Evolutionary conservation across 805 yeast species (phyloP).

Genomic region (Schizosaccharomyces cryophilus): DNA sequence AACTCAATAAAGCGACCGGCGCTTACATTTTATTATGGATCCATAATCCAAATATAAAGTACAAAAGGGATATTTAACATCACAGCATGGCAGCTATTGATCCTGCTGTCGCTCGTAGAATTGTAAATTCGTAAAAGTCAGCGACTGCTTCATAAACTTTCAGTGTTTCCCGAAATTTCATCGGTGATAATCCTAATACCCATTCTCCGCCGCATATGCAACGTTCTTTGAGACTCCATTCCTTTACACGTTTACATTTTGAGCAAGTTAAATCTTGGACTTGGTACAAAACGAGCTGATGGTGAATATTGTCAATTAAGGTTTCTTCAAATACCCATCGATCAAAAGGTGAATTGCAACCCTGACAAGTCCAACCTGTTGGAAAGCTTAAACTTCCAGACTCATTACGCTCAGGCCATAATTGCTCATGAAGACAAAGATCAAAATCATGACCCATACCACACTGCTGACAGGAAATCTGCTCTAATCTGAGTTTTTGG

Average conservation of each 20-base stretch:
- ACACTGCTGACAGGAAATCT: slow-evolving; percentile 60
- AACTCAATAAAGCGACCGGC: too few relatives aligned
- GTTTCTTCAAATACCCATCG: slow-evolving; percentile 55
- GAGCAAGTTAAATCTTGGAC: slow-evolving; percentile 62
- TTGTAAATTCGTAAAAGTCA: slow-evolving; percentile 30
- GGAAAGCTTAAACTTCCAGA: slow-evolving; percentile 3
- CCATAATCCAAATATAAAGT: too few relatives aligned
- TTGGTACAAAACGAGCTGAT: slow-evolving; percentile 32
- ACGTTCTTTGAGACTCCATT: slow-evolving; percentile 41
- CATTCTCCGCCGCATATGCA: slow-evolving; percentile 81
- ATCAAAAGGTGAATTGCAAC: slow-evolving; percentile 41
- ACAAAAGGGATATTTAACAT: background rate
- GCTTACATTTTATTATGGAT: too few relatives aligned
- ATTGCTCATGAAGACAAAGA: slow-evolving; percentile 43
- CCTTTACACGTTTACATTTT: slow-evolving; percentile 46
- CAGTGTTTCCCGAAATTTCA: slow-evolving; percentile 22
- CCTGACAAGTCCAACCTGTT: slow-evolving; percentile 34
- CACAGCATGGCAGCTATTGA: background rate
- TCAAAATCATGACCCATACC: slow-evolving; percentile 52
- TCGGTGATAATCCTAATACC: slow-evolving; percentile 30
- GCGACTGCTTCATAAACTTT: slow-evolving; percentile 35
- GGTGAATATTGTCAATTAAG: slow-evolving; percentile 38
- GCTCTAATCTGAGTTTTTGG: slow-evolving; percentile 36
- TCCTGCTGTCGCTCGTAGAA: slow-evolving; percentile 16
- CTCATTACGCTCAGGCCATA: slow-evolving; percentile 9